Base-by-base conservation (phyloP, 106 monocot species). In the Allium cepa region DNA sequence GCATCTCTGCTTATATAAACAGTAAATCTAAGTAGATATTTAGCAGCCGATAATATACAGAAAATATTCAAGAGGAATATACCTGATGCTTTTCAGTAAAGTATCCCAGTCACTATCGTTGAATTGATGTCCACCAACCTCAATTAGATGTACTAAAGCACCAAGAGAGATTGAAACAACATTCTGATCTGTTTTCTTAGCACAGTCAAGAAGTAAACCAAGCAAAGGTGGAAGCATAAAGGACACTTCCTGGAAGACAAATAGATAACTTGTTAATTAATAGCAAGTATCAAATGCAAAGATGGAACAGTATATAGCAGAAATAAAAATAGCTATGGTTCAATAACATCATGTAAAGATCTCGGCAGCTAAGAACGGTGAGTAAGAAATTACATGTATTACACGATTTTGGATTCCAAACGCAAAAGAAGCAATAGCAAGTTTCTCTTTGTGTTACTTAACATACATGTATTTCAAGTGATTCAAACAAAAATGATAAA, bases 41-140 rank as follows among this genome's bases (percentile, higher is more conserved):
- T 53, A 56, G 52, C 64, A 60, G 1, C 9, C 26, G 48, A 59
- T 4, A 72, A 48, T n/a, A 8, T 49, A 9, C 13, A 55, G 15
- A 15, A 17, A 45, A 74, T 51, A 12, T 17, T 57, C 12, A 67
- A 7, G 72, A 64, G 13, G 57, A 4, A 17, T 14, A 63, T 88
- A 92, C 97, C 97, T 79, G 62, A 97, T 97, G 64, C 89, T 81
- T 75, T 87, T 92, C 26, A 97, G 80, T 59, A 97, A 72, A 71
- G 97, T 87, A 75, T 92, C 89, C 97, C 97, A 97, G 75, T 97
- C 97, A 75, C 62, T 62, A 26, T 87, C 87, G 79, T 84, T 87
- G 68, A 97, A 97, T 68, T 92, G 92, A 56, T 97, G 92, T 8
- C 97, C 97, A 1, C 97, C 97, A 77, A 97, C 89, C 67, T 97